Conservation (phyloP, 768 basidiomycete genomes). For the Macrocybe gigantea region DNA sequence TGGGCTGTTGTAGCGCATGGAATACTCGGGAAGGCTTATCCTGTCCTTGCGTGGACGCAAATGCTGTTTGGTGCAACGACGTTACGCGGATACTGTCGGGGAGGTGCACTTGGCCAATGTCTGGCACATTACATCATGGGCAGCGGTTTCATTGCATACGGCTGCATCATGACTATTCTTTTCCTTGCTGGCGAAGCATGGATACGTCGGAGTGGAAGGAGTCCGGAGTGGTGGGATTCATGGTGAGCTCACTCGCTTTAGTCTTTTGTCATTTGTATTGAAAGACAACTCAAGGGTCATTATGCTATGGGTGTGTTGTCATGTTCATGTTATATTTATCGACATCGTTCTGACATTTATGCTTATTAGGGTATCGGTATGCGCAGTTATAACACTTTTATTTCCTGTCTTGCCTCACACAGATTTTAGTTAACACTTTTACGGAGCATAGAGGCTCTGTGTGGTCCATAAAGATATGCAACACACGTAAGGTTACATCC, state of each 20-base stretch:
- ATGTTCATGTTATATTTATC: neutral
- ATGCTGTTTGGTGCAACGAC: conserved; percentile 82
- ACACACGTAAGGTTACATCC: conserved; percentile 62
- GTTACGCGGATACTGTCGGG: conserved; percentile 73
- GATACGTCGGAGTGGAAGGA: conserved; percentile 62
- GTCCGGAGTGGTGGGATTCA: conserved; percentile 86
- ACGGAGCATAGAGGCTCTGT: conserved; percentile 78
- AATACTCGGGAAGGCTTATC: conserved; percentile 77
- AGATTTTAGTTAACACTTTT: conserved; percentile 74
- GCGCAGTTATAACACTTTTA: conserved; percentile 11
- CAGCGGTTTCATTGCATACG: conserved; percentile 87
- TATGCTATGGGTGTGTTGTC: conserved; percentile 40
- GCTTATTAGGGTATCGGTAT: conserved; percentile 48
- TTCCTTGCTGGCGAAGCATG: conserved; percentile 74
- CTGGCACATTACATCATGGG: conserved; percentile 89
- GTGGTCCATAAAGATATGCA: conserved; percentile 97
- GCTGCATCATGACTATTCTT: conserved; percentile 72
- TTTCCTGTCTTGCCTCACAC: neutral
- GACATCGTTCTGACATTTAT: neutral
- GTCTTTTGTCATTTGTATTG: neutral
- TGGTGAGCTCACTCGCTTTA: conserved; percentile 36
- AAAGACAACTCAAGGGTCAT: conserved; percentile 29
- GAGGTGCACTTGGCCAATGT: conserved; percentile 77
- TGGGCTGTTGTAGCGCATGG: conserved; percentile 69
- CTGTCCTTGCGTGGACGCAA: conserved; percentile 84